Percentiles rank a stretch among this genome's conserved stretches.
phyloP scores from a whole-genome alignment of 768 basidiomycete species.

The Tricholoma sp. region DNA sequence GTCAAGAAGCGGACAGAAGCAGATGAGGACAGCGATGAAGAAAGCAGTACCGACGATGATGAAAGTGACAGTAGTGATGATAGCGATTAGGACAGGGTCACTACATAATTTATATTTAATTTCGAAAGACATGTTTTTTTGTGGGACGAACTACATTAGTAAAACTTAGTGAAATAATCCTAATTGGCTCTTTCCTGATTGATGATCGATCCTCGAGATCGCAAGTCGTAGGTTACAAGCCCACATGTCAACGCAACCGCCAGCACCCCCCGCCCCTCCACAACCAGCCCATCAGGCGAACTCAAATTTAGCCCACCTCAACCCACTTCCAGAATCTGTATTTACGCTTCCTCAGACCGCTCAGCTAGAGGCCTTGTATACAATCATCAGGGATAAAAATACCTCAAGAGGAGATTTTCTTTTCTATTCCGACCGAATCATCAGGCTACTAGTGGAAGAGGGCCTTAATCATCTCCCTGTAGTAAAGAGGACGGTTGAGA shows the following conservation, averaged over 20 bases:
- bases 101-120: no score
- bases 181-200: no score
- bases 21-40: constrained; percentile 51
- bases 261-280: constrained; percentile 25
- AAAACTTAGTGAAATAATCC: no score
- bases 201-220: background rate
- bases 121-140: no score
- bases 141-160: no score
- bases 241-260: background rate
- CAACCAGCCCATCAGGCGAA: constrained; percentile 29
- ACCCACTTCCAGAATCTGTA: constrained; percentile 72
- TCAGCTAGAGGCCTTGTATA: constrained; percentile 93
- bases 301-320: constrained; percentile 31
- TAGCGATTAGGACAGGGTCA: no score
- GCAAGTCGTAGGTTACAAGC: background rate
- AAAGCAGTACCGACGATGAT: constrained; percentile 49
- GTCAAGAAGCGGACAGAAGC: constrained; percentile 67
- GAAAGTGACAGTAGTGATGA: constrained; percentile 43
- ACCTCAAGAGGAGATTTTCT: constrained; percentile 92
- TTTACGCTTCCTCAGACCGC: constrained; percentile 85
- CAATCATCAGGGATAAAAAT: constrained; percentile 86
- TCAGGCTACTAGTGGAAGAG: constrained; percentile 74
- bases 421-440: constrained; percentile 93
- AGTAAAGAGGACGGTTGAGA: constrained; percentile 69
- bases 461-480: constrained; percentile 84